phyloP scores from a whole-genome alignment of 116 monocot genomes.

The Dioscorea cayenensis region DNA sequence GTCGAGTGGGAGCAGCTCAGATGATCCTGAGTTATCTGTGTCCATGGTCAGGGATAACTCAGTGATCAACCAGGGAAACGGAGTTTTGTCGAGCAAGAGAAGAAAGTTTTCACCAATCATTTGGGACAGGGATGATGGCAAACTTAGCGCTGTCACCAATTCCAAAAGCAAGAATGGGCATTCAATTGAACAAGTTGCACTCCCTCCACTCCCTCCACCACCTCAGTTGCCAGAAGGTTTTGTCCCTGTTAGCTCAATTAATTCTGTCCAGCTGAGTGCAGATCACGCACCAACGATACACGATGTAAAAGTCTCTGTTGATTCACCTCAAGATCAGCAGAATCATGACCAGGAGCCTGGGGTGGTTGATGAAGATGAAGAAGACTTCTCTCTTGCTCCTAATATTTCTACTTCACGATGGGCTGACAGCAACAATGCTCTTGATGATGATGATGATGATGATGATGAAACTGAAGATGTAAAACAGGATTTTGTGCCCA shows the following conservation, averaged over 20 bases:
- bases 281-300: background rate
- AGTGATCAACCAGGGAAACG: slow-evolving; percentile 4
- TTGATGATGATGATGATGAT: slow-evolving; percentile 17
- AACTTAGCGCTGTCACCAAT: background rate
- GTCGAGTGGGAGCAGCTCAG: slow-evolving; percentile 62
- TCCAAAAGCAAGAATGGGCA: background rate
- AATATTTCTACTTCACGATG: slow-evolving; percentile 78
- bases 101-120: slow-evolving; percentile 59
- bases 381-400: slow-evolving; percentile 25
- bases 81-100: slow-evolving; percentile 11
- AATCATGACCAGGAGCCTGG: slow-evolving; percentile 16
- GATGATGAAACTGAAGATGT: slow-evolving; percentile 16
- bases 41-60: slow-evolving; percentile 2
- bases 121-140: slow-evolving; percentile 35
- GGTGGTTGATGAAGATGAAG: slow-evolving; percentile 46
- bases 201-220: slow-evolving; percentile 43
- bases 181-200: slow-evolving; percentile 1
- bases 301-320: slow-evolving; percentile 1
- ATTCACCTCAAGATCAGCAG: slow-evolving; percentile 11
- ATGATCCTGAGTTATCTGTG: slow-evolving; percentile 19
- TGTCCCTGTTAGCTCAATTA: slow-evolving; percentile 5
- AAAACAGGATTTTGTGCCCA: slow-evolving; percentile 14
- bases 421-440: slow-evolving; percentile 53
- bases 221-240: slow-evolving; percentile 36
- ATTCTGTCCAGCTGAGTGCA: background rate